phyloP scores from a whole-genome alignment of 345 rosid species.

The Leavenworthia alabamica region DNA sequence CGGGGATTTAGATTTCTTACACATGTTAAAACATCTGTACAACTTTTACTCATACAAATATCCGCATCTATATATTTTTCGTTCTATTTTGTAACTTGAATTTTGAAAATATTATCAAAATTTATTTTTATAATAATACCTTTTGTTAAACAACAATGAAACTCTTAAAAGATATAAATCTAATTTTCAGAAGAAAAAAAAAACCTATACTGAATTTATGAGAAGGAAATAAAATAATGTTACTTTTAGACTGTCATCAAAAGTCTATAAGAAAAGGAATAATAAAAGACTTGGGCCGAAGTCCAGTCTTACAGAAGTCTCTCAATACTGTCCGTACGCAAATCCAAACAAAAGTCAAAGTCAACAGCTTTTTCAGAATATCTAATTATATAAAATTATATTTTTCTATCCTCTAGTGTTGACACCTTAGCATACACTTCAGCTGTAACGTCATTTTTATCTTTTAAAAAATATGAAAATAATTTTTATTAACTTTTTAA shows the following conservation, averaged over 20 bases:
- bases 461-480: too few relatives aligned
- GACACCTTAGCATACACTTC: too few relatives aligned
- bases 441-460: too few relatives aligned
- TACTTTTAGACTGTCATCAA: background rate
- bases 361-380: too few relatives aligned
- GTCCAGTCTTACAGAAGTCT: background rate
- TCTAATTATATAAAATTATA: too few relatives aligned
- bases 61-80: background rate
- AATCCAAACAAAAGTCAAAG: too few relatives aligned
- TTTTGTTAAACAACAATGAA: background rate
- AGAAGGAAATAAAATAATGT: background rate
- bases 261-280: background rate
- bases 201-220: background rate
- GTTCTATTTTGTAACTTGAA: background rate
- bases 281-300: conserved; percentile 20
- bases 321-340: background rate
- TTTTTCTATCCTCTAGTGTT: too few relatives aligned
- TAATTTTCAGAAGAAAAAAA: too few relatives aligned
- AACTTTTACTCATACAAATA: background rate
- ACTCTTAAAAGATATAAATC: background rate
- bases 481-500: too few relatives aligned
- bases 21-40: background rate
- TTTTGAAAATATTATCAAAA: too few relatives aligned
- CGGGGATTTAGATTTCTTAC: background rate
- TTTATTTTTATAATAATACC: too few relatives aligned